Conservation (phyloP, 108 stramenopile species). For the Nitzschia palea region DNA sequence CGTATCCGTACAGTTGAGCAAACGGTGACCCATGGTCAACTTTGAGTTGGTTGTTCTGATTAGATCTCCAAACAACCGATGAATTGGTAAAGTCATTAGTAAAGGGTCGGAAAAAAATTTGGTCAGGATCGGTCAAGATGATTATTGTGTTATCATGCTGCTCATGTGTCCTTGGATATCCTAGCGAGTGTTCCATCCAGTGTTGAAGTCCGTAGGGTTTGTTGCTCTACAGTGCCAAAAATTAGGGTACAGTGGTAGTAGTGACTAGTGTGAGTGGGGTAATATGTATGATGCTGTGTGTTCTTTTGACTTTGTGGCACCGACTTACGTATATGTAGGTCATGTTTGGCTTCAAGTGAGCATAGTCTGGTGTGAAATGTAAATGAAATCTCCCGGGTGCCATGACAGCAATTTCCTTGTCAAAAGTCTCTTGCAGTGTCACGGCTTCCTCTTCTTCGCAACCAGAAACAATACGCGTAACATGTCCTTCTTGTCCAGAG, state of each 20-base stretch:
- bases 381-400: constrained; percentile 61
- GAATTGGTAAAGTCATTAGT: constrained; percentile 73
- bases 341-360: background rate
- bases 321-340: constrained; percentile 27
- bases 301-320: too few relatives aligned
- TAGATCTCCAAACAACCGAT: constrained; percentile 42
- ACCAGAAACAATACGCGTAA: constrained; percentile 88
- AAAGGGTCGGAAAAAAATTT: constrained; percentile 71
- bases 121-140: constrained; percentile 80
- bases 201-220: constrained; percentile 89
- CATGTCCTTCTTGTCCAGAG: constrained; percentile 76
- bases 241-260: background rate
- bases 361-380: constrained; percentile 74
- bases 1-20: constrained; percentile 88
- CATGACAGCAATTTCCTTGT: constrained; percentile 33
- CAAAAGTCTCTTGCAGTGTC: constrained; percentile 15
- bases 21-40: constrained; percentile 88
- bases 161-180: constrained; percentile 42
- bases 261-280: too few relatives aligned
- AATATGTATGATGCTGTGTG: too few relatives aligned
- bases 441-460: constrained; percentile 19
- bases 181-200: constrained; percentile 70
- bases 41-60: constrained; percentile 25
- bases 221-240: constrained; percentile 76
- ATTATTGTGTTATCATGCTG: constrained; percentile 62